These are phyloP conservation scores for Ogataea ganodermae DNA, from an alignment of 805 yeast species.

Conservation along the genomic window DNA sequence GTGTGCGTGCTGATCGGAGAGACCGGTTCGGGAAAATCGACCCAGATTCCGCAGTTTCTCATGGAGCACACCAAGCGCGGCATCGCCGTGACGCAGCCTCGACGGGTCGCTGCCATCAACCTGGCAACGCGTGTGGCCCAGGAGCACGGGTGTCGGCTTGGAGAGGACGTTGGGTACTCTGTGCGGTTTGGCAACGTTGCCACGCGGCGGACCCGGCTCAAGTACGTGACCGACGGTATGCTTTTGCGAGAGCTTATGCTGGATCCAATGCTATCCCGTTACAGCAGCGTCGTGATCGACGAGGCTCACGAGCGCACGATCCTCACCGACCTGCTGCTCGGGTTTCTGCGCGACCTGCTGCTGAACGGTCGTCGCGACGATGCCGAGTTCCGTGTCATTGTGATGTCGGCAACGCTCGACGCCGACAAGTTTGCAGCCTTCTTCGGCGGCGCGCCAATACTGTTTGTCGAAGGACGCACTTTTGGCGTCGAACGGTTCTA, in stretches of 20 bases:
- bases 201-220: constrained; percentile 60
- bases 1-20: constrained; percentile 90
- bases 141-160: constrained; percentile 76
- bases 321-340: constrained; percentile 84
- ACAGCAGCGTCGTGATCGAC: constrained; percentile 80
- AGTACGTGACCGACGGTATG: constrained; percentile 97
- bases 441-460: constrained; percentile 76
- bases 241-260: constrained; percentile 86
- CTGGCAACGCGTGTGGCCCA: constrained; percentile 91
- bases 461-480: constrained; percentile 87
- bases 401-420: constrained; percentile 97
- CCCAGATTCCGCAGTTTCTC: constrained; percentile 94
- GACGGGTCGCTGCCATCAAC: constrained; percentile 96
- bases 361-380: constrained; percentile 46
- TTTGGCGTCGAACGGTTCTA: constrained; percentile 79
- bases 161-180: constrained; percentile 86
- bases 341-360: constrained; percentile 75
- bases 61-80: constrained; percentile 52
- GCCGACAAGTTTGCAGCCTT: constrained; percentile 84
- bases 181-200: constrained; percentile 85
- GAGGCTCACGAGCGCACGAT: constrained; percentile 98
- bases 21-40: constrained; percentile 92
- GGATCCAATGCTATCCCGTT: constrained; percentile 61
- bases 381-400: constrained; percentile 61
- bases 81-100: constrained; percentile 94